Evolutionary conservation across 2,329 filamentous ascomycete genomes (phyloP).

Genomic region (Tolypocladium pustulatum): DNA sequence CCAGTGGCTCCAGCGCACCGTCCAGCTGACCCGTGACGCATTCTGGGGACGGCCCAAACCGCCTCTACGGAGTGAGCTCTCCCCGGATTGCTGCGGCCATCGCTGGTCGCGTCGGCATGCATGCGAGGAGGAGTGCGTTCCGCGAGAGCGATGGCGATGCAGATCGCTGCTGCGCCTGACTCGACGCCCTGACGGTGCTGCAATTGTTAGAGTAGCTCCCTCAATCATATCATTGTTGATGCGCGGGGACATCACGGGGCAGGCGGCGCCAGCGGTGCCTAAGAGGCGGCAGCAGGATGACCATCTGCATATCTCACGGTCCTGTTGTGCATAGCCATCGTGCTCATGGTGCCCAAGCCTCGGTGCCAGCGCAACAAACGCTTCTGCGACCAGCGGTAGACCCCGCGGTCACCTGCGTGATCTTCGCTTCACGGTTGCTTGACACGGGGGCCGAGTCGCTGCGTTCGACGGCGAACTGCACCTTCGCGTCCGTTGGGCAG

Average conservation of each 20-base stretch:
- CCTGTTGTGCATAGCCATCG: background rate
- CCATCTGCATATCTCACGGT: background rate
- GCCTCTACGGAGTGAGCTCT: background rate
- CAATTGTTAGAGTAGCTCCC: background rate
- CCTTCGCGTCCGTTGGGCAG: background rate
- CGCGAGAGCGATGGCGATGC: background rate
- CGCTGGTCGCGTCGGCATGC: background rate
- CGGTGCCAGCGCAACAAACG: constrained; percentile 5
- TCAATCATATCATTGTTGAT: background rate
- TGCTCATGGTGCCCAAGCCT: constrained; percentile 1
- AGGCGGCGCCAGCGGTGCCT: background rate
- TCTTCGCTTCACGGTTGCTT: background rate
- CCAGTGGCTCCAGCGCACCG: constrained; percentile 8
- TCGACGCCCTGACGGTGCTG: background rate
- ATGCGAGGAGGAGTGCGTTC: background rate
- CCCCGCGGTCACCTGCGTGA: constrained; percentile 3
- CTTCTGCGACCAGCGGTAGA: background rate
- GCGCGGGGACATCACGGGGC: background rate
- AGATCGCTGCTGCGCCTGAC: background rate
- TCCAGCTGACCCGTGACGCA: constrained; percentile 8
- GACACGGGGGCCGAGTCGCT: background rate
- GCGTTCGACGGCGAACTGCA: background rate
- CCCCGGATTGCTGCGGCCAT: background rate
- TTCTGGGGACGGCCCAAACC: background rate
- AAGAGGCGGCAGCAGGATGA: background rate